Evolutionary conservation across 108 stramenopile species (phyloP).

Genomic region (Cyclotella baltica): DNA sequence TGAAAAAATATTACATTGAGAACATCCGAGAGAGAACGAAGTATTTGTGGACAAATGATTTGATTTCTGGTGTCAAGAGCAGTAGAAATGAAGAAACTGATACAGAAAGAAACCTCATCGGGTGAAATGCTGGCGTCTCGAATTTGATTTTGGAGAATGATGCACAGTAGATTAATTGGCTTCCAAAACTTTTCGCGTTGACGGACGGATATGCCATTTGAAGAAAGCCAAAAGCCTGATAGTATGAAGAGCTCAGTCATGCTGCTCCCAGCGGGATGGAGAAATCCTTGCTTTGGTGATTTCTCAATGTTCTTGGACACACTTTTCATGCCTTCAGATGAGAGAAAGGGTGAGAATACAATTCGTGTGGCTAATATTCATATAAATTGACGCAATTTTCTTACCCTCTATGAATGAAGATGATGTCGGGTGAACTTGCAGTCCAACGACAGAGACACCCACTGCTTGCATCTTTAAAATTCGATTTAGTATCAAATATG

Average conservation of each 20-base stretch:
- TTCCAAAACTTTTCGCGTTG: constrained; percentile 52
- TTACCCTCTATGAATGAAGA: constrained; percentile 35
- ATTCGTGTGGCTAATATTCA: neutral
- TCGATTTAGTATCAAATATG: constrained; percentile 36
- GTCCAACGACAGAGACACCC: constrained; percentile 41
- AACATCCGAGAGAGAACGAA: constrained; percentile 34
- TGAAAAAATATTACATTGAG: constrained; percentile 42
- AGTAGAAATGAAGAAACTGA: constrained; percentile 56
- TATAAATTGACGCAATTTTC: neutral
- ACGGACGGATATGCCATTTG: constrained; percentile 22
- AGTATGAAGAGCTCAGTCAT: constrained; percentile 60
- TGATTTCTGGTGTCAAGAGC: constrained; percentile 41
- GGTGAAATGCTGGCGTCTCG: constrained; percentile 29
- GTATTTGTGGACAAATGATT: constrained; percentile 14
- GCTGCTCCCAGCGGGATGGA: constrained; percentile 59
- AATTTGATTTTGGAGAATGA: constrained; percentile 48
- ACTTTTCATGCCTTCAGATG: constrained; percentile 39
- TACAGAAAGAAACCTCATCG: constrained; percentile 57
- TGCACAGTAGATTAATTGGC: constrained; percentile 50
- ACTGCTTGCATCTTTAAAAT: constrained; percentile 43
- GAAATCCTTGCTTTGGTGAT: constrained; percentile 26
- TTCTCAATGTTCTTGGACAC: constrained; percentile 40
- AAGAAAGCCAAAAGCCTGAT: constrained; percentile 55
- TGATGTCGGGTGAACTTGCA: constrained; percentile 24
- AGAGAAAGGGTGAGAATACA: neutral